Percentiles rank a stretch among this genome's conserved stretches.
Conservation (phyloP, 495 filamentous ascomycete species). For the Lasiosphaeria ovina region DNA sequence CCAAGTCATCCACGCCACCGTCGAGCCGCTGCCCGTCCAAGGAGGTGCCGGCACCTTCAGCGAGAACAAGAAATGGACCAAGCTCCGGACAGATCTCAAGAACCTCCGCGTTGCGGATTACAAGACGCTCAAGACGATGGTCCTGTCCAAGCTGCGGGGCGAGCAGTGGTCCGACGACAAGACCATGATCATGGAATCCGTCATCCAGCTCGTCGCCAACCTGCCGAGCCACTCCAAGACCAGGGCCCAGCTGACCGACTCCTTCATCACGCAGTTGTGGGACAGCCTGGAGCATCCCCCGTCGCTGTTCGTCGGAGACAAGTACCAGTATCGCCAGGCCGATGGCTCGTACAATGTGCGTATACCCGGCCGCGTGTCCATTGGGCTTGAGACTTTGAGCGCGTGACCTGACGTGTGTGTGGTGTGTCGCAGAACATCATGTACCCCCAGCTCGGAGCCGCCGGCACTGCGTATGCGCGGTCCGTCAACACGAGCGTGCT, state of each 20-base stretch:
- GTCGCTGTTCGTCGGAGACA: slow-evolving; percentile 58
- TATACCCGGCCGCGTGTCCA: background rate
- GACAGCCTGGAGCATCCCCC: slow-evolving; percentile 57
- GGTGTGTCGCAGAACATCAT: slow-evolving; percentile 36
- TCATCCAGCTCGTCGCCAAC: slow-evolving; percentile 70
- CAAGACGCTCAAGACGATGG: slow-evolving; percentile 38
- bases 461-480: slow-evolving; percentile 63
- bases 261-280: slow-evolving; percentile 71
- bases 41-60: slow-evolving; percentile 58
- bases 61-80: slow-evolving; percentile 38
- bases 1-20: slow-evolving; percentile 63
- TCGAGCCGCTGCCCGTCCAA: slow-evolving; percentile 64
- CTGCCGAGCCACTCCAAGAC: slow-evolving; percentile 62
- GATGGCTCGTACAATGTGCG: slow-evolving; percentile 64
- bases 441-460: slow-evolving; percentile 46
- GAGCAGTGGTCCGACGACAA: slow-evolving; percentile 68
- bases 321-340: slow-evolving; percentile 64
- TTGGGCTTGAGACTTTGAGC: background rate
- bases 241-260: slow-evolving; percentile 63
- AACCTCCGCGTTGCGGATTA: slow-evolving; percentile 45
- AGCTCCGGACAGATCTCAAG: slow-evolving; percentile 63
- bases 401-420: background rate
- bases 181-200: slow-evolving; percentile 75
- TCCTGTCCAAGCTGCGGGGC: slow-evolving; percentile 40
- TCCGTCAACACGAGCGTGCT: slow-evolving; percentile 64